Evolutionary conservation across 805 yeast species (phyloP).

Genomic region (Maudiozyma bulderi): DNA sequence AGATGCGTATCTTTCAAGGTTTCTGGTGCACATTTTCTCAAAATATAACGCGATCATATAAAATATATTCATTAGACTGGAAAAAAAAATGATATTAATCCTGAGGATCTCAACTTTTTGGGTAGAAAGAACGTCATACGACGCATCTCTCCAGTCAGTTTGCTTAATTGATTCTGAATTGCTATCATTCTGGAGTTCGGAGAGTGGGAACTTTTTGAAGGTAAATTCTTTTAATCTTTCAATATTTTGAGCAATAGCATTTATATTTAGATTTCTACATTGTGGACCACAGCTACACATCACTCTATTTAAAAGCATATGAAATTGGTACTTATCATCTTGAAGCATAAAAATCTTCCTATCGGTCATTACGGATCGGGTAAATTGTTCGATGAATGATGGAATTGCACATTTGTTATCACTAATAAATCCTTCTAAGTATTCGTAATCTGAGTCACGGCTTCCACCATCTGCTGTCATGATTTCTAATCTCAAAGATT

Average conservation of each 20-base stretch:
- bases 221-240: constrained; percentile 3
- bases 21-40: constrained; percentile 4
- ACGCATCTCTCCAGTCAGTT: constrained; percentile 1
- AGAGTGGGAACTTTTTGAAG: constrained; percentile 4
- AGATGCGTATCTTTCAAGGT: constrained; percentile 2
- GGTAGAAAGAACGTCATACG: neutral
- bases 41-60: constrained; percentile 5
- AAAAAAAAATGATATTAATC: constrained; percentile 6
- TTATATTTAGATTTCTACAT: constrained; percentile 1
- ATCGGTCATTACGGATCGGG: neutral
- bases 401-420: neutral
- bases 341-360: constrained; percentile 1
- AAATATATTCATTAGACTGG: constrained; percentile 7
- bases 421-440: constrained; percentile 2
- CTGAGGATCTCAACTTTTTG: constrained; percentile 5
- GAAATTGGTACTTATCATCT: constrained; percentile 6
- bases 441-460: constrained; percentile 1
- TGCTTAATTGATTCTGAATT: neutral
- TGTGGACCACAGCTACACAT: constrained; percentile 1
- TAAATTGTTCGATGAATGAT: constrained; percentile 1
- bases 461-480: constrained; percentile 6
- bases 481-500: constrained; percentile 4
- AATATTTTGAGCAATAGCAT: constrained; percentile 2
- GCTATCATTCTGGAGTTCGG: neutral
- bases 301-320: constrained; percentile 2